Conservation (phyloP, 176 grass and related monocot species). For the Themeda triandra region DNA sequence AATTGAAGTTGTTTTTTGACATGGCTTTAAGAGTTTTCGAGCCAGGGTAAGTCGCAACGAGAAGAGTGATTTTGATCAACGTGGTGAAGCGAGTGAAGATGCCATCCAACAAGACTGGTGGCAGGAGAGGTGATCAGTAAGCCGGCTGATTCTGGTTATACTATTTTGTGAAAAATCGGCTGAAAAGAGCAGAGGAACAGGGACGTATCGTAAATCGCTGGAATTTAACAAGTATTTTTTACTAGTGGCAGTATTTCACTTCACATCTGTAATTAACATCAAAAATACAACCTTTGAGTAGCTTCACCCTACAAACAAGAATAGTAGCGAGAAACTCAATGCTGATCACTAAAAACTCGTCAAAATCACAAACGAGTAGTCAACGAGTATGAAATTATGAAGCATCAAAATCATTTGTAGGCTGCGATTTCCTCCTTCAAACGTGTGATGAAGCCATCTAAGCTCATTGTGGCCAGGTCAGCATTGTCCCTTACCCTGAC, state of each 20-base stretch:
- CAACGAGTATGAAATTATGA: neutral
- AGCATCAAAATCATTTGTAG: slow-evolving; percentile 43
- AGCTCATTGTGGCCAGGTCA: slow-evolving; percentile 48
- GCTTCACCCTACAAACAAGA: neutral
- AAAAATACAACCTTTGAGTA: neutral
- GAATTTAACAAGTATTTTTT: neutral
- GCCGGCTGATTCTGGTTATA: too few relatives aligned
- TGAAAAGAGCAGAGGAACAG: too few relatives aligned
- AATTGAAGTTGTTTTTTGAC: too few relatives aligned
- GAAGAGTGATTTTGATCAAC: too few relatives aligned
- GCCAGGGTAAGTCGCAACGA: too few relatives aligned
- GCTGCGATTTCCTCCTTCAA: slow-evolving; percentile 63
- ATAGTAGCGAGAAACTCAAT: neutral
- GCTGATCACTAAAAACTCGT: neutral
- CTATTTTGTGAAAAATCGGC: too few relatives aligned
- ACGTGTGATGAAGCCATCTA: slow-evolving; percentile 53
- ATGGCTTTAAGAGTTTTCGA: too few relatives aligned
- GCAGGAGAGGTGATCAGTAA: too few relatives aligned
- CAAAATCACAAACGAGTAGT: slow-evolving; percentile 4
- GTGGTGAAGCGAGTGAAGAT: too few relatives aligned
- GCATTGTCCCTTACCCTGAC: slow-evolving; percentile 78
- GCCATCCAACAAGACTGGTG: too few relatives aligned
- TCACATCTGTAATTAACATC: neutral
- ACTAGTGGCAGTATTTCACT: neutral
- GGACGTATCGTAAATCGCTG: too few relatives aligned